A percentile compares a stretch with the other conserved stretches of the same genome.
These are phyloP conservation scores for Fusarium tuaranense DNA, from an alignment of 2,329 filamentous ascomycete genomes.

Conservation along the genomic window DNA sequence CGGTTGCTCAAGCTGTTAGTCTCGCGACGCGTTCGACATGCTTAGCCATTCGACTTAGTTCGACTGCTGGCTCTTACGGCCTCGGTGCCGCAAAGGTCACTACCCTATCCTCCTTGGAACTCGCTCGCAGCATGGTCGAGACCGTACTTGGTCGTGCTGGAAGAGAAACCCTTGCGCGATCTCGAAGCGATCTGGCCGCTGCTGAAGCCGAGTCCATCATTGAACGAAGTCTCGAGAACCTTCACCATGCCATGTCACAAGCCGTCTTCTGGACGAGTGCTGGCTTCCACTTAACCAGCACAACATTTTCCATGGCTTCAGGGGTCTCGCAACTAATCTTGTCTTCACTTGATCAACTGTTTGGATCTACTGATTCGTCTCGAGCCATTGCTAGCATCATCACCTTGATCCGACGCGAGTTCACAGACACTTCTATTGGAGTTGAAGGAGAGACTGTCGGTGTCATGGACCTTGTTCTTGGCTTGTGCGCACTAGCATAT, in stretches of 20 bases:
- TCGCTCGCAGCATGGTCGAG: slow-evolving; percentile 67
- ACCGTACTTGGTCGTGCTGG: slow-evolving; percentile 65
- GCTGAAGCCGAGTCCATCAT: slow-evolving; percentile 68
- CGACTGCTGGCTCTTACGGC: slow-evolving; percentile 63
- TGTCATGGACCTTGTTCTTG: slow-evolving; percentile 70
- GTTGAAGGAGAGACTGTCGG: slow-evolving; percentile 69
- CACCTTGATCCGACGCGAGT: slow-evolving; percentile 72
- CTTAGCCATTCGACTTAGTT: slow-evolving; percentile 66
- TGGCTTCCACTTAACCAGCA: slow-evolving; percentile 68
- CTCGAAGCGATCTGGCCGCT: slow-evolving; percentile 59
- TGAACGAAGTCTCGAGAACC: slow-evolving; percentile 65
- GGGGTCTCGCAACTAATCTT: slow-evolving; percentile 69
- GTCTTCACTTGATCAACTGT: slow-evolving; percentile 71
- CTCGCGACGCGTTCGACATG: slow-evolving; percentile 70
- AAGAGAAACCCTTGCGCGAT: slow-evolving; percentile 59
- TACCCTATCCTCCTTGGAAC: slow-evolving; percentile 67
- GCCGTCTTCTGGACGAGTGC: slow-evolving; percentile 72
- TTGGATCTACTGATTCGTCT: slow-evolving; percentile 77
- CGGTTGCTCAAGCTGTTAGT: slow-evolving; percentile 70
- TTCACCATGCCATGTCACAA: slow-evolving; percentile 69
- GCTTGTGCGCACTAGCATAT: slow-evolving; percentile 70
- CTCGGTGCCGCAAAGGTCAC: slow-evolving; percentile 67
- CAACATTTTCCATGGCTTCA: slow-evolving; percentile 65
- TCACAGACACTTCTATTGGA: slow-evolving; percentile 72
- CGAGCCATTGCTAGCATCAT: slow-evolving; percentile 76